phyloP scores from a whole-genome alignment of 371 early-diverging fungal species.

The Phascolomyces articulosus region DNA sequence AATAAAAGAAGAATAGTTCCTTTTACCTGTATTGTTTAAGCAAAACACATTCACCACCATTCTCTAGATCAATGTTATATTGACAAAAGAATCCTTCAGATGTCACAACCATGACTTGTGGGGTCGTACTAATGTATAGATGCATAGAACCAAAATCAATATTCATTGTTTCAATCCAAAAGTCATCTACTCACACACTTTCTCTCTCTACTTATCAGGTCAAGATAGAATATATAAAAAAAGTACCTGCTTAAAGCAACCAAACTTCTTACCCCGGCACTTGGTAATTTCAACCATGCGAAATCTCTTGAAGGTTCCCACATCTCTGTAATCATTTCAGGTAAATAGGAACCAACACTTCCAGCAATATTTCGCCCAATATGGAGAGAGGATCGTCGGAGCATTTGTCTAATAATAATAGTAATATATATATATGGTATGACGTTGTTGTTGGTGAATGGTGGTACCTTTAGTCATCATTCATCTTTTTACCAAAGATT shows the following conservation, averaged over 20 bases:
- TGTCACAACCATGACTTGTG: conserved; percentile 90
- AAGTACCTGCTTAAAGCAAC: conserved; percentile 77
- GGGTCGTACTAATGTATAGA: conserved; percentile 63
- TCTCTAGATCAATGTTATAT: conserved; percentile 88
- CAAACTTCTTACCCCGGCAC: conserved; percentile 77
- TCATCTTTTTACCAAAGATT: background rate
- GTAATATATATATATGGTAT: background rate
- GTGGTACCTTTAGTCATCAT: background rate
- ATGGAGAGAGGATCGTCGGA: conserved; percentile 64
- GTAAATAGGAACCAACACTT: conserved; percentile 72
- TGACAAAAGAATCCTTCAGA: conserved; percentile 92
- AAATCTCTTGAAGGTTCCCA: conserved; percentile 96
- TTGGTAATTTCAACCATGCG: conserved; percentile 90
- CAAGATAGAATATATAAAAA: background rate
- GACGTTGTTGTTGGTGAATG: no score
- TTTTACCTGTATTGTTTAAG: conserved; percentile 77
- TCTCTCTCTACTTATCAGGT: background rate
- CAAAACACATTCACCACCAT: conserved; percentile 92
- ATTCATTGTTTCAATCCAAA: background rate
- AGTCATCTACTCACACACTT: background rate
- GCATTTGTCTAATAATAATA: conserved; percentile 33
- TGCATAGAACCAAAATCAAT: background rate
- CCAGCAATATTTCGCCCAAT: conserved; percentile 55
- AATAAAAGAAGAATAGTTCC: no score
- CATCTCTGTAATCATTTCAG: conserved; percentile 87